Conservation (phyloP, 1,139 yeast species). For the Pichia sp. region DNA sequence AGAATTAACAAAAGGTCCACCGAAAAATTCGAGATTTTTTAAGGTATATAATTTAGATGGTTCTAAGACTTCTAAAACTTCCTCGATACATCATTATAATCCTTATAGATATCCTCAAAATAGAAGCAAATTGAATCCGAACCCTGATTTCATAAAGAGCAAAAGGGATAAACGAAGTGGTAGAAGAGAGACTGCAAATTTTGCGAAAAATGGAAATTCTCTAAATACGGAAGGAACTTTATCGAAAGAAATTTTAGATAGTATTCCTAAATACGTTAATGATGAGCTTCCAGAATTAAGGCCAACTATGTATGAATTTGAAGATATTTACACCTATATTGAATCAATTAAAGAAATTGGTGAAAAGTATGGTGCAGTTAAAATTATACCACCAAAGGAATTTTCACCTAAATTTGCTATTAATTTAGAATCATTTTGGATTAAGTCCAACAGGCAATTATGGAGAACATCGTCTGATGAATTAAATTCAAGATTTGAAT, state of each 20-base stretch:
- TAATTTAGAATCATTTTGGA: slow-evolving; percentile 51
- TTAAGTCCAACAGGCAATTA: slow-evolving; percentile 50
- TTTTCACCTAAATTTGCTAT: slow-evolving; percentile 36
- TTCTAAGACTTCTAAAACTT: slow-evolving; percentile 8
- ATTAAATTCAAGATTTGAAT: slow-evolving; percentile 29
- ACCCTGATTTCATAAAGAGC: slow-evolving; percentile 28
- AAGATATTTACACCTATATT: slow-evolving; percentile 41
- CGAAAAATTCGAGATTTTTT: slow-evolving; percentile 36
- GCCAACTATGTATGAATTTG: slow-evolving; percentile 23
- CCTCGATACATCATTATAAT: slow-evolving; percentile 33
- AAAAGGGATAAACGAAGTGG: slow-evolving; percentile 2
- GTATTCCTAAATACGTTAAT: neutral
- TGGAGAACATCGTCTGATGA: slow-evolving; percentile 35
- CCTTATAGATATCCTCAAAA: slow-evolving; percentile 42
- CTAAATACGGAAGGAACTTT: no score
- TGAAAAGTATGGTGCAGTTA: slow-evolving; percentile 61
- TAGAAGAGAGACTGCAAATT: no score
- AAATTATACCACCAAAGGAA: slow-evolving; percentile 48
- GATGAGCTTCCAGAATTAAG: slow-evolving; percentile 27
- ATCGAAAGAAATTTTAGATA: no score
- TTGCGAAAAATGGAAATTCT: no score
- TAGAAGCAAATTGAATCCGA: slow-evolving; percentile 37
- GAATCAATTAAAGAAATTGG: slow-evolving; percentile 45
- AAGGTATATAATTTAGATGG: slow-evolving; percentile 33
- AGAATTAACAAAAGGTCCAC: slow-evolving; percentile 20